phyloP scores from a whole-genome alignment of 345 rosid species.

The Citrus inodora region DNA sequence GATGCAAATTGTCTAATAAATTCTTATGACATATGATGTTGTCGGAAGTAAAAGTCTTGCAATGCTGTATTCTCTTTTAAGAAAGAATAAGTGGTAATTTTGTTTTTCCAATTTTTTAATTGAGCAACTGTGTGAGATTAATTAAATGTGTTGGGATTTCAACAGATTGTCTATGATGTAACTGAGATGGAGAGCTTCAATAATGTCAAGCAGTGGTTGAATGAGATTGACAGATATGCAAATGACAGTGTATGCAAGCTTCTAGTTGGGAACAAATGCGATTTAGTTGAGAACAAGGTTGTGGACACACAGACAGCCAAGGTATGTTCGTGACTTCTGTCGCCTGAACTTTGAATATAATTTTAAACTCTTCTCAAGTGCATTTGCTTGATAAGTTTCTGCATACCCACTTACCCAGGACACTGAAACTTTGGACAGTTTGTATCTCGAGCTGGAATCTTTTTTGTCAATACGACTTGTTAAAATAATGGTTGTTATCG shows the following conservation, averaged over 20 bases:
- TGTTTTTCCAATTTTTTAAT: background rate
- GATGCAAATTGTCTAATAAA: background rate
- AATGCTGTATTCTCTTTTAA: background rate
- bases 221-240: constrained; percentile 83
- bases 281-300: constrained; percentile 74
- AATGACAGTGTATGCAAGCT: constrained; percentile 89
- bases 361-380: background rate
- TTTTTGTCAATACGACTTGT: background rate
- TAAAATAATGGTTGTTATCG: too few species aligned
- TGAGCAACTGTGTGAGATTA: background rate
- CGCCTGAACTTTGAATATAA: background rate
- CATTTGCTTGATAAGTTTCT: background rate
- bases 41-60: background rate
- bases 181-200: constrained; percentile 91
- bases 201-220: constrained; percentile 87
- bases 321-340: constrained; percentile 26
- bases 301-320: constrained; percentile 83
- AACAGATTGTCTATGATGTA: constrained; percentile 79
- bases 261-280: constrained; percentile 79
- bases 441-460: background rate
- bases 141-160: constrained; percentile 11
- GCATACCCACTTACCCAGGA: background rate
- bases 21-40: background rate
- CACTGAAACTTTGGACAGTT: background rate
- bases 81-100: background rate